phyloP scores from a whole-genome alignment of 2,329 filamentous ascomycete genomes.

The Cercospora sp. region DNA sequence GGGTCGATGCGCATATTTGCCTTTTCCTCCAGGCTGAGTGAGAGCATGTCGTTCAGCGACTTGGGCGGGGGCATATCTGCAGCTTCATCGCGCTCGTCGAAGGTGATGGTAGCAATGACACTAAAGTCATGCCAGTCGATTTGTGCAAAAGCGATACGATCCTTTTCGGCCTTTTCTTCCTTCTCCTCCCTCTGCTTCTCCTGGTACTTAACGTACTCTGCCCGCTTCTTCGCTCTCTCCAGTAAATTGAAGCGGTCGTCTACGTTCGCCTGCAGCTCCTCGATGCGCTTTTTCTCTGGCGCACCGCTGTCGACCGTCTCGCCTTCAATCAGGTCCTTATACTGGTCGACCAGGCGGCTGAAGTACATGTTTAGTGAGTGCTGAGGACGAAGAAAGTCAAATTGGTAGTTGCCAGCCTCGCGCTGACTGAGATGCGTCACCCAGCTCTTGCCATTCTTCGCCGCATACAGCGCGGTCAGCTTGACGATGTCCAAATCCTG shows the following conservation, averaged over 20 bases:
- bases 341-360: constrained; percentile 88
- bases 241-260: constrained; percentile 79
- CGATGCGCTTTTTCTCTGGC: constrained; percentile 69
- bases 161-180: constrained; percentile 81
- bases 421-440: constrained; percentile 87
- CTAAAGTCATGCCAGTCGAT: constrained; percentile 99
- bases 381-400: constrained; percentile 91
- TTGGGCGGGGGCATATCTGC: constrained; percentile 85
- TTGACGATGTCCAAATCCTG: constrained; percentile 76
- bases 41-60: constrained; percentile 86
- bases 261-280: constrained; percentile 71
- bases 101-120: constrained; percentile 90
- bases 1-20: constrained; percentile 83
- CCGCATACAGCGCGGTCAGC: constrained; percentile 86
- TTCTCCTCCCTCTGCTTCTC: constrained; percentile 84
- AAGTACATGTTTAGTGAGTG: constrained; percentile 98
- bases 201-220: constrained; percentile 83
- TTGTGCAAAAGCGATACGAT: constrained; percentile 73
- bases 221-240: constrained; percentile 77
- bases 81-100: constrained; percentile 84
- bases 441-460: constrained; percentile 88
- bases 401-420: constrained; percentile 88
- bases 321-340: constrained; percentile 73
- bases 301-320: constrained; percentile 69
- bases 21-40: constrained; percentile 91